These are phyloP conservation scores for Solanum chiquidenum DNA, from an alignment of 257 asterid genomes.

Conservation along the genomic window DNA sequence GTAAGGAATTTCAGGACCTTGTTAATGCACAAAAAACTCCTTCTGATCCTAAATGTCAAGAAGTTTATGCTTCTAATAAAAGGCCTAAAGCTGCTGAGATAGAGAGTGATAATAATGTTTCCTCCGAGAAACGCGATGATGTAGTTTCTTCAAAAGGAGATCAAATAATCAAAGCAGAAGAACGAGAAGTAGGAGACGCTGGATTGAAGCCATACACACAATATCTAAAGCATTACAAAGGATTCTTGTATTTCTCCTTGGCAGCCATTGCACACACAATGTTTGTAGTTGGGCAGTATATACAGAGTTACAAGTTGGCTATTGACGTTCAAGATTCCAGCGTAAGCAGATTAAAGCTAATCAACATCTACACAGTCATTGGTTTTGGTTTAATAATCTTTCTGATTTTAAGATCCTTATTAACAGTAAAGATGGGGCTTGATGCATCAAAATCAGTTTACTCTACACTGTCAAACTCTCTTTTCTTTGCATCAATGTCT, in stretches of 20 bases:
- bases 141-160: constrained; percentile 20
- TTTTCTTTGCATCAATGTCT: constrained; percentile 86
- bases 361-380: constrained; percentile 44
- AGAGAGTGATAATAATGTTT: constrained; percentile 18
- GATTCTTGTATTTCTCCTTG: constrained; percentile 36
- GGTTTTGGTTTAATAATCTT: constrained; percentile 38
- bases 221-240: constrained; percentile 58
- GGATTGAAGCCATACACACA: constrained; percentile 66
- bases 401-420: constrained; percentile 37
- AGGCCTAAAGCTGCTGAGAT: not conserved
- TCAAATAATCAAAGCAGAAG: constrained; percentile 79
- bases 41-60: constrained; percentile 23
- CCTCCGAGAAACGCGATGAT: not conserved
- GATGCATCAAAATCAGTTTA: constrained; percentile 57
- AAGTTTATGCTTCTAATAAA: constrained; percentile 8
- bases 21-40: constrained; percentile 42
- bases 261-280: constrained; percentile 39
- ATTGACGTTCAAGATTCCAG: constrained; percentile 54
- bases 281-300: constrained; percentile 44
- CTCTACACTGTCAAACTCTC: constrained; percentile 41
- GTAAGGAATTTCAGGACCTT: constrained; percentile 31
- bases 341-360: constrained; percentile 38
- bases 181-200: constrained; percentile 69
- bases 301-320: constrained; percentile 83
- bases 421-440: constrained; percentile 50